These are phyloP conservation scores for Yamadazyma pseudoaaseri DNA, from an alignment of 1,139 yeast species.

Conservation along the genomic window DNA sequence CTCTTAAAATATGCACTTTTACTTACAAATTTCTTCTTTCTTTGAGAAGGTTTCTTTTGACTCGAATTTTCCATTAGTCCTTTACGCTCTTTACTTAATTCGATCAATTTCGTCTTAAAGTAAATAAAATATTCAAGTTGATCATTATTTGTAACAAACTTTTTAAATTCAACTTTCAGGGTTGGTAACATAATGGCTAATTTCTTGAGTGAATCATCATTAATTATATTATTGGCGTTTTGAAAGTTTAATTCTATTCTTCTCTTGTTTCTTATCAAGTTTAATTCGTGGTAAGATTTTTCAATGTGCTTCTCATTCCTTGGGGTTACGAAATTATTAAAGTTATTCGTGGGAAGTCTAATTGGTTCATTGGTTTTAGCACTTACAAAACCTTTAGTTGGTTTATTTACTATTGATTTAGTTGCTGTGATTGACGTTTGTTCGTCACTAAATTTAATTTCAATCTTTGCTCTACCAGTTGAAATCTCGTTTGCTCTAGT, in stretches of 20 bases:
- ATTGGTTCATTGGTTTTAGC: conserved; percentile 16
- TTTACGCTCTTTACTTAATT: conserved; percentile 23
- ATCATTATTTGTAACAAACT: conserved; percentile 37
- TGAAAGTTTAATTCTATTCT: conserved; percentile 41
- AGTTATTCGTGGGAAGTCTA: conserved; percentile 18
- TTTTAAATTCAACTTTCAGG: conserved; percentile 48
- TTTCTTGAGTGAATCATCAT: conserved; percentile 50
- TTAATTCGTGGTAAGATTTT: conserved; percentile 40
- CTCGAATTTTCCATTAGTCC: neutral
- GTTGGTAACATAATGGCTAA: conserved; percentile 58
- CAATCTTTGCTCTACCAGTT: conserved; percentile 42
- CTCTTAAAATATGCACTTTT: neutral
- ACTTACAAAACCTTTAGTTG: conserved; percentile 13
- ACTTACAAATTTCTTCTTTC: neutral
- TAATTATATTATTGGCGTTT: conserved; percentile 42
- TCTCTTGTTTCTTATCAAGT: conserved; percentile 42
- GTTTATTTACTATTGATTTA: neutral
- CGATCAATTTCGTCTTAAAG: conserved; percentile 44
- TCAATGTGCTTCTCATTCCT: conserved; percentile 31
- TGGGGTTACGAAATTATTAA: conserved; percentile 13
- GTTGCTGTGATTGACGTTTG: neutral
- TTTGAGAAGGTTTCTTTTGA: neutral
- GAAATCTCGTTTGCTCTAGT: conserved; percentile 48
- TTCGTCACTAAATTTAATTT: conserved; percentile 25
- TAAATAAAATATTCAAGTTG: conserved; percentile 44